Evolutionary conservation across 768 basidiomycete genomes (phyloP).

Genomic region (Termitomyces eurrhizus): DNA sequence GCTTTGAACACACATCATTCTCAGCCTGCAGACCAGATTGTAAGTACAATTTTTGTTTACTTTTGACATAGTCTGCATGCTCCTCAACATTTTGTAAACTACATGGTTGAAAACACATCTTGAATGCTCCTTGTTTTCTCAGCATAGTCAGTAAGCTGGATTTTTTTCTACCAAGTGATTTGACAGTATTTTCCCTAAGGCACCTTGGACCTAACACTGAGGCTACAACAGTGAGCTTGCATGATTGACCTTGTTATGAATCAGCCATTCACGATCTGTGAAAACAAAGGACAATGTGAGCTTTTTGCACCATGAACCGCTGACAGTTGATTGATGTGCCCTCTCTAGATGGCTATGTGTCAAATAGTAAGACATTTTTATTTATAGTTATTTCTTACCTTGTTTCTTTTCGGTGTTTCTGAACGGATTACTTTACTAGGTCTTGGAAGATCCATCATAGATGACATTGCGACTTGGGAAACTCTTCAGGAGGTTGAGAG

Average conservation of each 20-base stretch:
- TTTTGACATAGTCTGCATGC: neutral
- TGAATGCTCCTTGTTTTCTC: neutral
- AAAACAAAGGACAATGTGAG: neutral
- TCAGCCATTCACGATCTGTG: neutral
- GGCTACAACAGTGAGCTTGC: neutral
- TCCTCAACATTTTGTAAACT: neutral
- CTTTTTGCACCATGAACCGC: neutral
- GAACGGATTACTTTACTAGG: neutral
- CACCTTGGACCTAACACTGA: neutral
- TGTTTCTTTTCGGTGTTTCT: neutral
- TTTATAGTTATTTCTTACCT: neutral
- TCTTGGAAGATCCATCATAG: neutral
- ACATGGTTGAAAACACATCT: neutral
- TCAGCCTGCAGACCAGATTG: neutral
- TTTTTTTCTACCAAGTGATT: neutral
- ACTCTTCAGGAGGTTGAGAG: neutral
- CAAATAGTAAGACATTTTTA: neutral
- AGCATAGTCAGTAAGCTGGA: neutral
- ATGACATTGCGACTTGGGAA: neutral
- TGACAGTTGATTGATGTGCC: neutral
- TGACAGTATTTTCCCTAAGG: neutral
- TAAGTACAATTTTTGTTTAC: neutral
- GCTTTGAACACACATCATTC: neutral
- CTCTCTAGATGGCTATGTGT: neutral
- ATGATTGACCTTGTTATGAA: neutral